Conservation (phyloP, 768 basidiomycete species). For the Phylloporus sp. region DNA sequence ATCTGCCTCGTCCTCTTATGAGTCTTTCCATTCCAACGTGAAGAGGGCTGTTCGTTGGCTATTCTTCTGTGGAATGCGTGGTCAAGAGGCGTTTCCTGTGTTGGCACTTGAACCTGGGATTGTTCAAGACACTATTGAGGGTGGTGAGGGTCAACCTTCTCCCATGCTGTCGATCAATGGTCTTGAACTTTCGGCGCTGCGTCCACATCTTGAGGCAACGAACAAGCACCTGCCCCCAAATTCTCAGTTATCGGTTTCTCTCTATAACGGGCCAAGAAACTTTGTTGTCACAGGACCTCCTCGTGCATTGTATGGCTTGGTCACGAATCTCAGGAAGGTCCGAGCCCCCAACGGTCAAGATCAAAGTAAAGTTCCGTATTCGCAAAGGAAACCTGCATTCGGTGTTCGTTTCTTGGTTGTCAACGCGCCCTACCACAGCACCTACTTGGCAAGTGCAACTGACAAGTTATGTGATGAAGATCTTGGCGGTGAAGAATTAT, state of each 20-base stretch:
- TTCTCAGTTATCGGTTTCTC: conserved; percentile 79
- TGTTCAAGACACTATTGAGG: conserved; percentile 82
- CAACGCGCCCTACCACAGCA: conserved; percentile 93
- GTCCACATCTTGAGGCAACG: conserved; percentile 79
- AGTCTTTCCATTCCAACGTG: conserved; percentile 70
- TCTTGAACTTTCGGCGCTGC: conserved; percentile 68
- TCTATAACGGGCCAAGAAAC: conserved; percentile 87
- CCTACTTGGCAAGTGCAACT: conserved; percentile 70
- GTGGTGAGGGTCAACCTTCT: conserved; percentile 88
- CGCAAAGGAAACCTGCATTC: conserved; percentile 93
- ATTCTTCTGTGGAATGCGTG: conserved; percentile 90
- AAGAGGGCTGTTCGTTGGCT: conserved; percentile 87
- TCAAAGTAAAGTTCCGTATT: conserved; percentile 91
- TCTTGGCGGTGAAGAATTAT: conserved; percentile 73
- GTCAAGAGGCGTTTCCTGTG: conserved; percentile 91
- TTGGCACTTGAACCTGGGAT: conserved; percentile 85
- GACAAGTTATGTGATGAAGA: conserved; percentile 76
- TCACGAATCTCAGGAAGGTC: conserved; percentile 85
- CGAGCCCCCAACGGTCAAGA: conserved; percentile 84
- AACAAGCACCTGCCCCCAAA: conserved; percentile 80
- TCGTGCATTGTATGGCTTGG: conserved; percentile 89
- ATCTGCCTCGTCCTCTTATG: conserved; percentile 71
- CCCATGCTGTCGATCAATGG: conserved; percentile 94
- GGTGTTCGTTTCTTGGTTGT: conserved; percentile 92
- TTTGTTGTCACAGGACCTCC: conserved; percentile 93